These are phyloP conservation scores for Naganishia randhawae DNA, from an alignment of 768 basidiomycete species.

Conservation along the genomic window DNA sequence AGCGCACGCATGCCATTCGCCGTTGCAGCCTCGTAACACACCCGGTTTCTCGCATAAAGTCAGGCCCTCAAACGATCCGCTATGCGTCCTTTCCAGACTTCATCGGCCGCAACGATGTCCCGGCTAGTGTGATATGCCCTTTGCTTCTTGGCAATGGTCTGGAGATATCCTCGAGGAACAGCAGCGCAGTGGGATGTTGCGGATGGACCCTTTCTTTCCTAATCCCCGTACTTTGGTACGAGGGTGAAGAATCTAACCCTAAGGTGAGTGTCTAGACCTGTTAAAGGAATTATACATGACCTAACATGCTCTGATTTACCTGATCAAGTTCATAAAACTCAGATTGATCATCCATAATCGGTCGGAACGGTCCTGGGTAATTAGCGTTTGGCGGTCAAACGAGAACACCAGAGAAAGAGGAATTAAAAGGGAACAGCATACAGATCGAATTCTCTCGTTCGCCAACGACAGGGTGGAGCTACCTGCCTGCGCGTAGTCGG, in stretches of 20 bases:
- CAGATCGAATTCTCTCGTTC: conserved; percentile 22
- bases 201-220: conserved; percentile 17
- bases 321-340: conserved; percentile 7
- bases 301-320: too few species aligned
- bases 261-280: neutral
- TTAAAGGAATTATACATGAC: too few species aligned
- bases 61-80: neutral
- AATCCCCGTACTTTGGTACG: neutral
- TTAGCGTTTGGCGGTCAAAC: neutral
- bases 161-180: conserved; percentile 14
- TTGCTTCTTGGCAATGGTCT: neutral
- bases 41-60: neutral
- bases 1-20: neutral
- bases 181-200: conserved; percentile 14
- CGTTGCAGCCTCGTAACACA: neutral
- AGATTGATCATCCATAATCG: conserved; percentile 16
- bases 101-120: neutral
- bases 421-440: neutral
- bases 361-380: conserved; percentile 2
- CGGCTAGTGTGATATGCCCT: neutral
- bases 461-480: neutral
- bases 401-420: neutral
- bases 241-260: conserved; percentile 23
- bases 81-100: neutral
- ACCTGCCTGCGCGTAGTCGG: neutral